phyloP scores from a whole-genome alignment of 495 filamentous ascomycete species.

The Tuber calosporum region DNA sequence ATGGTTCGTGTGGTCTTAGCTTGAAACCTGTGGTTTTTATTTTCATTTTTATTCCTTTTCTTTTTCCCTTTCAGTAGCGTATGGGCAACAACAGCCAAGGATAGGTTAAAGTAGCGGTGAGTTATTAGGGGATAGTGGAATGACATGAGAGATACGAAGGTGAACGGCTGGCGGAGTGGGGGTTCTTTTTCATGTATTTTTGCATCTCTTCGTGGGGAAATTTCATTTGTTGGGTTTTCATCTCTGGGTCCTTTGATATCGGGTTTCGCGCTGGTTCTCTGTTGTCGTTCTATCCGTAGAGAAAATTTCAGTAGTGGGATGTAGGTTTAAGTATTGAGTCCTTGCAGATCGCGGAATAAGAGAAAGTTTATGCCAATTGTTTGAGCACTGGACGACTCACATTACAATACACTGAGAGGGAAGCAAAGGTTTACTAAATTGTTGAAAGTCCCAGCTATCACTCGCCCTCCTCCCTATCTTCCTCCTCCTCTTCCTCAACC shows the following conservation, averaged over 20 bases:
- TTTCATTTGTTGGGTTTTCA: not conserved
- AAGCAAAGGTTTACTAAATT: not conserved
- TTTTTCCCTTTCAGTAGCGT: not conserved
- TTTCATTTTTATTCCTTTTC: not conserved
- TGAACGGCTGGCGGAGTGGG: not conserved
- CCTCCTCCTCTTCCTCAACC: conserved; percentile 36
- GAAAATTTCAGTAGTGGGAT: not conserved
- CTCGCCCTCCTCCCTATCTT: conserved; percentile 22
- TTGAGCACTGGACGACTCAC: not conserved
- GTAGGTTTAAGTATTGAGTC: conserved; percentile 4
- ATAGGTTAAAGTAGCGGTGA: not conserved
- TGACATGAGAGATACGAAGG: not conserved
- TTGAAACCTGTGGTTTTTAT: not conserved
- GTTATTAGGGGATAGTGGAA: not conserved
- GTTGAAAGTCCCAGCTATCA: conserved; percentile 5
- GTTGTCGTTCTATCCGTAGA: not conserved
- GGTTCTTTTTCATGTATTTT: conserved; percentile 4
- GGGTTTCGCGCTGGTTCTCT: conserved; percentile 2
- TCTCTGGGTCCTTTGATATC: not conserved
- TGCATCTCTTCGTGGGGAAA: not conserved
- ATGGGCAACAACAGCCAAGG: not conserved
- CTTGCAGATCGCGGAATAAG: conserved; percentile 2
- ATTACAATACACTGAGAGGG: not conserved
- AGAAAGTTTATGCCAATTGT: not conserved
- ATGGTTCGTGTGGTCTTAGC: not conserved